phyloP scores from a whole-genome alignment of 1,284 basidiomycete genomes.

The Ustilago sp. region DNA sequence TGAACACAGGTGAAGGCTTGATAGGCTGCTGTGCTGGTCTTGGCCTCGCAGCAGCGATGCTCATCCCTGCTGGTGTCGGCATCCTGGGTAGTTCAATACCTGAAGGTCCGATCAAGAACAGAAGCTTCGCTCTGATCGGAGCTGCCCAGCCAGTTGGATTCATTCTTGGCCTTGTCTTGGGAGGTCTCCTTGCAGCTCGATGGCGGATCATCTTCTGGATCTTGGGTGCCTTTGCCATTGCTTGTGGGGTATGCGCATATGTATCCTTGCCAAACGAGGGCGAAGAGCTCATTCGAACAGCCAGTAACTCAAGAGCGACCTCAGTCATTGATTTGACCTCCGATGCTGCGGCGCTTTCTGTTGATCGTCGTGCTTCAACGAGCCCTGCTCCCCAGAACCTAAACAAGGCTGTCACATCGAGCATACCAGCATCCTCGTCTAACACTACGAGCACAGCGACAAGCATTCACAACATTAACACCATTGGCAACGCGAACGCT shows the following conservation, averaged over 20 bases:
- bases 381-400: neutral
- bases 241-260: slow-evolving; percentile 73
- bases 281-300: slow-evolving; percentile 35
- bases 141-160: slow-evolving; percentile 80
- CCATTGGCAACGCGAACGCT: neutral
- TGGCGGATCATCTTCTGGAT: slow-evolving; percentile 79
- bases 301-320: slow-evolving; percentile 10
- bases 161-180: slow-evolving; percentile 76
- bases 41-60: slow-evolving; percentile 52
- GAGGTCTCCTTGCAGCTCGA: slow-evolving; percentile 75
- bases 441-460: neutral
- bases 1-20: slow-evolving; percentile 61
- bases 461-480: neutral
- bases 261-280: slow-evolving; percentile 71
- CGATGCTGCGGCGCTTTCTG: slow-evolving; percentile 4
- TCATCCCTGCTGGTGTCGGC: slow-evolving; percentile 58
- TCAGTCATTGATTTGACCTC: slow-evolving; percentile 20
- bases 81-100: slow-evolving; percentile 66
- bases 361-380: slow-evolving; percentile 12
- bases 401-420: slow-evolving; percentile 12
- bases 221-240: slow-evolving; percentile 73
- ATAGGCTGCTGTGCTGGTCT: slow-evolving; percentile 65
- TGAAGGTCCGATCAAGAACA: slow-evolving; percentile 66
- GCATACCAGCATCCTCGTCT: slow-evolving; percentile 11
- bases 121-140: slow-evolving; percentile 65